Percentiles rank a stretch among this genome's conserved stretches.
Conservation (phyloP, 495 filamentous ascomycete species). For the Aspergillus sclerotiicarbonarius region DNA sequence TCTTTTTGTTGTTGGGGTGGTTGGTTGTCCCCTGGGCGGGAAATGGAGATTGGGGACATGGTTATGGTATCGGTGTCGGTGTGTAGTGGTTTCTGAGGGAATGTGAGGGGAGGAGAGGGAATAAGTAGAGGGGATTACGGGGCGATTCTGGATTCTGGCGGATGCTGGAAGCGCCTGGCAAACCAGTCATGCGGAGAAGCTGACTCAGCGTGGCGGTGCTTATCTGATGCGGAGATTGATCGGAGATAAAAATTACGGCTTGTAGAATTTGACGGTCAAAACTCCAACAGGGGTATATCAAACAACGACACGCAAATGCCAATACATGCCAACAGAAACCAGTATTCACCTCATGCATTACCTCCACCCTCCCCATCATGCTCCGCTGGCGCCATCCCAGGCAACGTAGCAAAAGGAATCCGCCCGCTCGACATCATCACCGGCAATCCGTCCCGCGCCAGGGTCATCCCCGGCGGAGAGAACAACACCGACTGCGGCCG, state of each 20-base stretch:
- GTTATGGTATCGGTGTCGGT: neutral
- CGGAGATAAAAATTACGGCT: conserved; percentile 20
- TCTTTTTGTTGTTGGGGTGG: neutral
- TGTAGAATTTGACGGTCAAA: neutral
- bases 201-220: conserved; percentile 24
- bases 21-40: conserved; percentile 15
- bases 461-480: conserved; percentile 31
- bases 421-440: conserved; percentile 50
- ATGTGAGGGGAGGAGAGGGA: conserved; percentile 1
- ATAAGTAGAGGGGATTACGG: conserved; percentile 1
- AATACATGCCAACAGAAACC: neutral
- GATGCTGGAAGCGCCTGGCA: conserved; percentile 35
- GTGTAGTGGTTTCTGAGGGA: neutral
- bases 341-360: neutral
- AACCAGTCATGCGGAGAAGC: conserved; percentile 25
- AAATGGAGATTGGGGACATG: conserved; percentile 36
- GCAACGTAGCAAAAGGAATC: conserved; percentile 45
- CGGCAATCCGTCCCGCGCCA: conserved; percentile 46
- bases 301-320: conserved; percentile 8
- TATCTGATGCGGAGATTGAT: conserved; percentile 28
- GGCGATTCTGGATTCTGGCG: too few relatives aligned
- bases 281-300: conserved; percentile 31
- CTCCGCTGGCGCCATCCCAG: neutral
- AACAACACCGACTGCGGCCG: conserved; percentile 23
- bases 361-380: neutral